Base-by-base conservation (phyloP, 352 stramenopile species). In the Peronospora belbahrii region DNA sequence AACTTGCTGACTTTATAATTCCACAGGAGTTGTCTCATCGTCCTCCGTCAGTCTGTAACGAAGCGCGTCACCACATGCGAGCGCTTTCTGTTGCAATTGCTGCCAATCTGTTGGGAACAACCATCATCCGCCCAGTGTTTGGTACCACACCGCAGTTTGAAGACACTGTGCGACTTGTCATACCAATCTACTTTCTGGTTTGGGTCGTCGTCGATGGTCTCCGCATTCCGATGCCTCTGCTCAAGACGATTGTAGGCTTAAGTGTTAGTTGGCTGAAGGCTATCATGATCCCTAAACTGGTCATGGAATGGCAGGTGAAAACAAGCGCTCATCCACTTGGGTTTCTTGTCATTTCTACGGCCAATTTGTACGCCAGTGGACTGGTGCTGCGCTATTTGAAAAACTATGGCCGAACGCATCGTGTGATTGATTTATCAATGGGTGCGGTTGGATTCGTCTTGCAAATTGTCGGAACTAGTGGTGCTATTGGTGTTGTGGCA, bases 231-330 rank as follows among this genome's bases (percentile, higher is more conserved):
- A 42, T 65, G 19, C 34, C 58, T 11, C 17, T 83, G 13, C 52
- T 88, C 14, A 69, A 79, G 46, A 60, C 66, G n/a, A 33, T 74
- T 13, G 48, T 80, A 18, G 70, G 71, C 14, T 52, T 85, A n/a
- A 51, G 61, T 43, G 74, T 88, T 36, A 77, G 74, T 47, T 88
- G 76, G 76, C 52, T 86, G 38, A 88, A 88, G 59, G 69, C 76
- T 43, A 59, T 85, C 43, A 85, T 65, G 47, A 83, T 80, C 42
- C 58, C 71, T 20, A 83, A 78, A 39, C 60, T 86, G 33, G 76
- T 83, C 28, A 51, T 65, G 41, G 66, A 84, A 43, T 88, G 76
- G 76, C 57, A 73, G 32, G 19, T 48, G n/a, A 56, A 62, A 20
- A 60, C 59, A 2, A 38, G 54, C n/a, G 69, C 71, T 0, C 75